Evolutionary conservation across 2,329 filamentous ascomycete species (phyloP).

Genomic region (Didymella arachidicola): DNA sequence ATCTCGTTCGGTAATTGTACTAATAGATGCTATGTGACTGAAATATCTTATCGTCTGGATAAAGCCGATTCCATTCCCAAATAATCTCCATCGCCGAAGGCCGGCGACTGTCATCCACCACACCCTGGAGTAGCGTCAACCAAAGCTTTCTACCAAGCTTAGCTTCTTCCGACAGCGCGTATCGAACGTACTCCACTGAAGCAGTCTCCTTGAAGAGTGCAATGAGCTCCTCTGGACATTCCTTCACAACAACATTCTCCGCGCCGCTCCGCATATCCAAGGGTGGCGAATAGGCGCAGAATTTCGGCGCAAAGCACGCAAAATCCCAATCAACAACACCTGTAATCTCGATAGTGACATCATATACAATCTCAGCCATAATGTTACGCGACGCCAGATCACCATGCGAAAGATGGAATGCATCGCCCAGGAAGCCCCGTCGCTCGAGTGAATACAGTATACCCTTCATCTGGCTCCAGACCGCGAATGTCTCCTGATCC

Average conservation of each 20-base stretch:
- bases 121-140: no score
- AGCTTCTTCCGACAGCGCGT: not conserved
- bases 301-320: slow-evolving; percentile 31
- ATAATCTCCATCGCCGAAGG: not conserved
- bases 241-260: slow-evolving; percentile 2
- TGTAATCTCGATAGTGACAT: slow-evolving; percentile 23
- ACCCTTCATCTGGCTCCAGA: no score
- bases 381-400: slow-evolving; percentile 34
- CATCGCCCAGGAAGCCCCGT: not conserved
- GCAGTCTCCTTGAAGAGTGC: not conserved
- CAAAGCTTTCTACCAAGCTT: no score
- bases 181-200: not conserved
- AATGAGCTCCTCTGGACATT: not conserved
- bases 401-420: slow-evolving; percentile 17
- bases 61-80: not conserved
- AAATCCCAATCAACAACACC: slow-evolving; percentile 37
- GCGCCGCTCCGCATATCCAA: slow-evolving; percentile 29
- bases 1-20: no score
- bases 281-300: slow-evolving; percentile 24
- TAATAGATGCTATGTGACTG: not conserved
- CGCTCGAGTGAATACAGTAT: not conserved
- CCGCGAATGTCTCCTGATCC: no score
- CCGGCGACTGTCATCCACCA: no score
- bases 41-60: slow-evolving; percentile 2
- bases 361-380: slow-evolving; percentile 20